Percentiles rank a stretch among this genome's conserved stretches.
Conservation (phyloP, 2,329 filamentous ascomycete genomes). For the Sporothrix curviconia region DNA sequence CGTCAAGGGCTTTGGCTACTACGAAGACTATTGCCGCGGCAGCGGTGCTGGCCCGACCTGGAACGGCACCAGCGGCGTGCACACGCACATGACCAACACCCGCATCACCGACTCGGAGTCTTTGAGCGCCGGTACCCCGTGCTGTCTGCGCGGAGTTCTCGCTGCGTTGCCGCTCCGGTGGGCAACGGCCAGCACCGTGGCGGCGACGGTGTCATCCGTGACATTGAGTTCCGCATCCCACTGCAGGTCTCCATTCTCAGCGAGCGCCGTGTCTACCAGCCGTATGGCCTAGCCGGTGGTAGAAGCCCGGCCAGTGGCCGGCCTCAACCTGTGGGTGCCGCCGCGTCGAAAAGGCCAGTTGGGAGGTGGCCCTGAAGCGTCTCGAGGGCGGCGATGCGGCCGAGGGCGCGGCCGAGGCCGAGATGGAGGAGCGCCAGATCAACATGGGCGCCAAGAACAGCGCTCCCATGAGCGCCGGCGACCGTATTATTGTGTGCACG, state of each 20-base stretch:
- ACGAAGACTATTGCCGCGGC: slow-evolving; percentile 77
- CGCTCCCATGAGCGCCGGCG: slow-evolving; percentile 67
- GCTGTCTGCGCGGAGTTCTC: slow-evolving; percentile 63
- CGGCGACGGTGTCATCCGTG: slow-evolving; percentile 70
- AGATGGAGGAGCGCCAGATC: slow-evolving; percentile 56
- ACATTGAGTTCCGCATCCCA: slow-evolving; percentile 74
- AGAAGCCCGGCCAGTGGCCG: slow-evolving; percentile 69
- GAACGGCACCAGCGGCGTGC: slow-evolving; percentile 70
- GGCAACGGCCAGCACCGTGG: slow-evolving; percentile 59
- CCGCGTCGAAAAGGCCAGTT: slow-evolving; percentile 54
- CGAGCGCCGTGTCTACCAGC: slow-evolving; percentile 67
- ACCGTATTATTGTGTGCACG: slow-evolving; percentile 70
- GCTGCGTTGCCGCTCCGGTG: slow-evolving; percentile 56
- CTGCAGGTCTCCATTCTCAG: slow-evolving; percentile 74
- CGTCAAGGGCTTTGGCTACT: slow-evolving; percentile 76
- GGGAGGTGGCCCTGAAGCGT: slow-evolving; percentile 37
- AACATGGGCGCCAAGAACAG: slow-evolving; percentile 77
- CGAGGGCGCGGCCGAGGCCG: slow-evolving; percentile 25
- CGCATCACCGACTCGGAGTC: slow-evolving; percentile 75
- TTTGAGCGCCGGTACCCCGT: slow-evolving; percentile 73
- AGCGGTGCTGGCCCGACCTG: slow-evolving; percentile 66
- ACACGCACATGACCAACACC: slow-evolving; percentile 82
- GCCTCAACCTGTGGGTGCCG: slow-evolving; percentile 84
- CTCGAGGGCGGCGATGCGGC: slow-evolving; percentile 25
- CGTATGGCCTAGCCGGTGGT: slow-evolving; percentile 79